Conservation (phyloP, 129 eudicot genomes). For the Artemisia tridentata region DNA sequence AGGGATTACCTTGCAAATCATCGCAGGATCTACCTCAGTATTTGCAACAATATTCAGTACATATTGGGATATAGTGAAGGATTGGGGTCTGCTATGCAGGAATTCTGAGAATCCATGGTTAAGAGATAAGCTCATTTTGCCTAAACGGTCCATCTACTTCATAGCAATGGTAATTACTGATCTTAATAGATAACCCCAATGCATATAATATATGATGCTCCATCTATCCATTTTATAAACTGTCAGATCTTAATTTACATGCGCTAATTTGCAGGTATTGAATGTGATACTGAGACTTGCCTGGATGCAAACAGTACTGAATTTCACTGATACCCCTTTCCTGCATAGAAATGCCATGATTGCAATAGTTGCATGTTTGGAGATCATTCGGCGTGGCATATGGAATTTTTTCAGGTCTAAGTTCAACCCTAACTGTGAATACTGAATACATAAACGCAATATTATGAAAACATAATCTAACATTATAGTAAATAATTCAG, state of each 20-base stretch:
- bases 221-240: background rate
- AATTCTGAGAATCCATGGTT: constrained; percentile 59
- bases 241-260: background rate
- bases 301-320: constrained; percentile 70
- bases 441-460: background rate
- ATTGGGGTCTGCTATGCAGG: constrained; percentile 61
- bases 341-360: constrained; percentile 50
- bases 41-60: constrained; percentile 57
- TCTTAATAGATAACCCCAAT: background rate
- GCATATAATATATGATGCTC: background rate
- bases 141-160: constrained; percentile 47
- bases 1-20: constrained; percentile 32
- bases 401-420: constrained; percentile 78
- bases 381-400: constrained; percentile 70
- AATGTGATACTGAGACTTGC: constrained; percentile 67
- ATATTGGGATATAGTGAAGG: constrained; percentile 75
- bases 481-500: constrained; percentile 22
- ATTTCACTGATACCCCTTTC: constrained; percentile 39
- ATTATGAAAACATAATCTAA: background rate
- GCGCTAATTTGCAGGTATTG: constrained; percentile 34
- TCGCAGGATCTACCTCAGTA: constrained; percentile 46
- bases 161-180: constrained; percentile 53
- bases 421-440: background rate
- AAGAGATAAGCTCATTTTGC: constrained; percentile 61
- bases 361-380: constrained; percentile 58